Evolutionary conservation across 1,284 basidiomycete genomes (phyloP), one percentile per base, ranked within the genome.

Genomic region (Fomitiporia mediterranea): DNA sequence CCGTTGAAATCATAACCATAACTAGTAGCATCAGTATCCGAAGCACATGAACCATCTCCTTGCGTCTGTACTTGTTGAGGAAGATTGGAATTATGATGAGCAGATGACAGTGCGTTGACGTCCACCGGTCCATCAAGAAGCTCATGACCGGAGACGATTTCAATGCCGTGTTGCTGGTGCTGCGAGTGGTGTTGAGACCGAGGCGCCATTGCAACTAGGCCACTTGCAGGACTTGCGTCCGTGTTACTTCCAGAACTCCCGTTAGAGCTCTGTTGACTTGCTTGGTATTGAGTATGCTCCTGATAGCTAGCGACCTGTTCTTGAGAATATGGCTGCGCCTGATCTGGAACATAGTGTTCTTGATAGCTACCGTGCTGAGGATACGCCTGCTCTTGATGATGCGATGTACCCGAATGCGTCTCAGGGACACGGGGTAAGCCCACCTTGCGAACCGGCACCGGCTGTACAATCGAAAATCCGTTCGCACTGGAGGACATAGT

Each of bases 371-470:
- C 28, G 28, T 19, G 35, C n/a, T 32, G 17, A 23, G 25, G 37
- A 13, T 51, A 37, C 19, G n/a, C 38, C 21, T 37, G 53, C 17
- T 32, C 42, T 37, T 47, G 44, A n/a, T 55, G 28, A 2, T 23
- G 30, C 43, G 43, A 9, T 2, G n/a, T 32, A 2, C 30, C 39
- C 0, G 39, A 15, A 4, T 38, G 32, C 2, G 38, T 32, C 35
- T 55, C 54, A 15, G 51, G 28, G 7, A 53, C 51, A 34, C 40
- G 38, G 8, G 55, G 55, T n/a, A 52, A 27, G 17, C 28, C 56
- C n/a, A 58, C 39, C 9, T 55, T 55, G 37, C 57, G 44, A 3
- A 58, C 37, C 2, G 52, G 52, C 1, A 51, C 46, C 2, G 57
- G 53, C 27, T 58, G 57, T 17, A 51, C 56, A 27, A 57, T 23